Percentiles rank a stretch among this genome's conserved stretches.
Evolutionary conservation across 2,329 filamentous ascomycete species (phyloP).

Genomic region (Phymatotrichopsis omnivora): DNA sequence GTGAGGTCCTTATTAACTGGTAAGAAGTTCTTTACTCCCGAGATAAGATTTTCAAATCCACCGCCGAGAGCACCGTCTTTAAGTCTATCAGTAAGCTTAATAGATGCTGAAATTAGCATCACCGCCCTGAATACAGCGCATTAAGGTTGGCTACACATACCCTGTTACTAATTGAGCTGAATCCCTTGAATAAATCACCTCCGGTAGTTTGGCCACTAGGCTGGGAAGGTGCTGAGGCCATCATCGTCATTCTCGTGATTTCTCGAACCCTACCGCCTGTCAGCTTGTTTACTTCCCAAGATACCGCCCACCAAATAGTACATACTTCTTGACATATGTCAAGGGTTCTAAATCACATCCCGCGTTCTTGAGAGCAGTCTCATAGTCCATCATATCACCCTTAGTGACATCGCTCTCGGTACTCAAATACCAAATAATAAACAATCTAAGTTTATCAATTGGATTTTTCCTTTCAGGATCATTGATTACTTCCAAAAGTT

Average conservation of each 20-base stretch:
- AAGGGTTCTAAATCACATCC: constrained; percentile 69
- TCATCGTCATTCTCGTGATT: constrained; percentile 96
- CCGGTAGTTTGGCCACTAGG: constrained; percentile 45
- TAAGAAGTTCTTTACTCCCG: constrained; percentile 96
- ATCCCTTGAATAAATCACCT: constrained; percentile 77
- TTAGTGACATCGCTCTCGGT: constrained; percentile 80
- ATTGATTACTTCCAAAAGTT: constrained; percentile 78
- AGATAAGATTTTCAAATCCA: constrained; percentile 84
- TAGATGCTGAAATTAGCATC: no score
- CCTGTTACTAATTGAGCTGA: constrained; percentile 81
- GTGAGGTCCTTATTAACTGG: constrained; percentile 91
- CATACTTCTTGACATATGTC: constrained; percentile 75
- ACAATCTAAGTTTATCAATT: constrained; percentile 80
- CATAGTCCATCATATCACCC: constrained; percentile 73
- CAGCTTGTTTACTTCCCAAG: constrained; percentile 2
- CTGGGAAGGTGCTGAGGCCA: constrained; percentile 68
- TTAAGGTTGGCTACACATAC: no score
- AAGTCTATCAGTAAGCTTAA: constrained; percentile 70
- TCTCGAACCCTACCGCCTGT: constrained; percentile 58
- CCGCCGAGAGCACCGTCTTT: constrained; percentile 73
- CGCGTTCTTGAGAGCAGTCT: constrained; percentile 65
- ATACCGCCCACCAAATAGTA: constrained; percentile 22
- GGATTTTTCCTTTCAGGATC: constrained; percentile 72
- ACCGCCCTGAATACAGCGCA: no score
- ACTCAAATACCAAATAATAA: constrained; percentile 85